Evolutionary conservation across 1,139 yeast genomes (phyloP).

Genomic region (Hyphopichia khmerensis): DNA sequence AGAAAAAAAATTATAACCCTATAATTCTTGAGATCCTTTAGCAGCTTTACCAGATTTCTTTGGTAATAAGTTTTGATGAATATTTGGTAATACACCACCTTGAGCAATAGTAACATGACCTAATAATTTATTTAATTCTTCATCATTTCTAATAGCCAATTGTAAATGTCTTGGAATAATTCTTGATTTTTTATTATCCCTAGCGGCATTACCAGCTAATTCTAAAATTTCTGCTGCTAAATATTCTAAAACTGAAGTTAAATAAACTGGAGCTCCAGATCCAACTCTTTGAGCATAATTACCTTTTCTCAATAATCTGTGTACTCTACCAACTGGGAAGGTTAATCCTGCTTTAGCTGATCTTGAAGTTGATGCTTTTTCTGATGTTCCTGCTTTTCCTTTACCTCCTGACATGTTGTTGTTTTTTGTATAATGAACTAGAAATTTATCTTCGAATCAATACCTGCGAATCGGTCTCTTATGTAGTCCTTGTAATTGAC

Average conservation of each 20-base stretch:
- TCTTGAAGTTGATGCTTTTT: constrained; percentile 95
- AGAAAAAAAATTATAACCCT: constrained; percentile 19
- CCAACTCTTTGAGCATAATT: constrained; percentile 99
- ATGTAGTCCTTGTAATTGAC: too few relatives aligned
- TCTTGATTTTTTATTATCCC: constrained; percentile 98
- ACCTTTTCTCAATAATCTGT: constrained; percentile 95
- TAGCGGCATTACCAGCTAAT: constrained; percentile 98
- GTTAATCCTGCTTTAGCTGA: constrained; percentile 98
- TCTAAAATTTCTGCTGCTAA: constrained; percentile 96
- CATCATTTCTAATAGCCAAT: constrained; percentile 97
- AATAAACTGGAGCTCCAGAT: constrained; percentile 96
- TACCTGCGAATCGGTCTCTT: neutral
- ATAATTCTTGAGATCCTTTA: constrained; percentile 85
- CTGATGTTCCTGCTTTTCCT: constrained; percentile 94
- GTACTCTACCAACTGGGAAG: constrained; percentile 99
- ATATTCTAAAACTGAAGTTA: constrained; percentile 95
- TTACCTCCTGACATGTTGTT: constrained; percentile 91
- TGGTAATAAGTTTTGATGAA: constrained; percentile 93
- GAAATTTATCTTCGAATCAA: too few relatives aligned
- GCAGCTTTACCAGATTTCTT: constrained; percentile 77
- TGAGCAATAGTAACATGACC: constrained; percentile 74
- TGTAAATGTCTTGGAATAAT: constrained; percentile 98
- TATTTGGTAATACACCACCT: constrained; percentile 98
- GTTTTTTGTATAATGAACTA: neutral
- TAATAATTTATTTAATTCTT: constrained; percentile 84